Conservation (phyloP, 306 rosid genomes). For the Styphnolobium japonicum region DNA sequence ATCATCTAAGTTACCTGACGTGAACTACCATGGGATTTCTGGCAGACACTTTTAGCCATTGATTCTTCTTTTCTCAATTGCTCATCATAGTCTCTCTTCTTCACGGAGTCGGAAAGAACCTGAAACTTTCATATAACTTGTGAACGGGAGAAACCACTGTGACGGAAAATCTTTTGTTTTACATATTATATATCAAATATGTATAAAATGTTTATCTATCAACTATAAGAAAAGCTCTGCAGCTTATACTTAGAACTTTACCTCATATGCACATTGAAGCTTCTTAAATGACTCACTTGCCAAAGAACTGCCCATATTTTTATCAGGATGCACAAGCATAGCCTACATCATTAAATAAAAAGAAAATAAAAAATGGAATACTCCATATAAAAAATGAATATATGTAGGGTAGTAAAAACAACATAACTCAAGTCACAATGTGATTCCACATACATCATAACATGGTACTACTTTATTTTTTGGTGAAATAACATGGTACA, state of each 20-base stretch:
- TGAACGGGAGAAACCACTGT: slow-evolving; percentile 13
- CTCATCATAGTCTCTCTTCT: slow-evolving; percentile 93
- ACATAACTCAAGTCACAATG: background rate
- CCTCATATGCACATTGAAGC: slow-evolving; percentile 98
- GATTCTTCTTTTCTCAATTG: slow-evolving; percentile 89
- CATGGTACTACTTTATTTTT: background rate
- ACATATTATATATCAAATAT: slow-evolving; percentile 3
- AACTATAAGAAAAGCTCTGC: slow-evolving; percentile 9
- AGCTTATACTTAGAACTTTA: slow-evolving; percentile 27
- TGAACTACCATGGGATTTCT: slow-evolving; percentile 67
- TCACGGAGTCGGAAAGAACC: slow-evolving; percentile 88
- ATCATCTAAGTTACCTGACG: slow-evolving; percentile 52
- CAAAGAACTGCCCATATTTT: slow-evolving; percentile 87
- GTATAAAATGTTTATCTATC: slow-evolving; percentile 8
- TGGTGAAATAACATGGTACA: background rate
- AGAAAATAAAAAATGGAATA: background rate
- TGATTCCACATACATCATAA: background rate
- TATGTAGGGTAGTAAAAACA: background rate
- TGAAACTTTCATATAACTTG: slow-evolving; percentile 29
- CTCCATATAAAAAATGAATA: background rate
- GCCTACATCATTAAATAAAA: slow-evolving; percentile 50
- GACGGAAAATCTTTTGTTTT: background rate
- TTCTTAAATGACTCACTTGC: slow-evolving; percentile 94
- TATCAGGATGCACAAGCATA: slow-evolving; percentile 98
- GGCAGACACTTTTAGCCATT: slow-evolving; percentile 87